Base-by-base conservation (phyloP, 148 eudicot genomes). In the Mesembryanthemum crystallinum region DNA sequence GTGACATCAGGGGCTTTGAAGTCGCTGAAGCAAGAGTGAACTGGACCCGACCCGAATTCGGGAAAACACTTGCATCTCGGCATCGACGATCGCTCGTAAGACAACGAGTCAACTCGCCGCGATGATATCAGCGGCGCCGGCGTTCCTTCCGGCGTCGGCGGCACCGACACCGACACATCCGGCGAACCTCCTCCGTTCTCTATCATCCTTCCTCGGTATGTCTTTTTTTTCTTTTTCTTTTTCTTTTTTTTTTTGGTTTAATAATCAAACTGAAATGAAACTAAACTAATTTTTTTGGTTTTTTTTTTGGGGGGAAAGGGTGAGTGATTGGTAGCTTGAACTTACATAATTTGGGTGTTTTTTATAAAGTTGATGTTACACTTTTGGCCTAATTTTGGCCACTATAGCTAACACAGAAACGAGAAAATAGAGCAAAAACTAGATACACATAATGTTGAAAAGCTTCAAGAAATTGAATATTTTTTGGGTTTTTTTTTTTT, bases 41-140 rank as follows among this genome's bases (percentile, higher is more conserved):
- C 78, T 12, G 90, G 87, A 43, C 92, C 90, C 76, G 86, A 85
- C 63, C 73, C 63, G 80, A 76, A 4, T n/a, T 86, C 61, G 0
- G 96, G 92, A 57, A 93, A 78, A 81, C 97, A 93, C 51, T 80
- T 87, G 83, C 94, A 89, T 28, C 89, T 76, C 1, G 97, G 97
- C 98, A 91, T 86, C 78, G 98, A 87, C 86, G 89, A 87, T 65
- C 98, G 80, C 66, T 92, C 97, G 57, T 88, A 92, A 5, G 93
- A 85, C 71, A 84, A 69, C 12, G 98, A 94, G 85, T 91, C 98
- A 60, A 94, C 81, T 49, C 90, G 82, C 33, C 84, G 47, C 55
- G 88, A 78, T n/a, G 87, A 27, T 28, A 88, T 71, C 28, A 94
- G 33, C 54, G 96, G 93, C 60, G 86, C 87, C 17, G 98, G 98